phyloP scores from a whole-genome alignment of 148 eudicot genomes.

The Spergularia marina region DNA sequence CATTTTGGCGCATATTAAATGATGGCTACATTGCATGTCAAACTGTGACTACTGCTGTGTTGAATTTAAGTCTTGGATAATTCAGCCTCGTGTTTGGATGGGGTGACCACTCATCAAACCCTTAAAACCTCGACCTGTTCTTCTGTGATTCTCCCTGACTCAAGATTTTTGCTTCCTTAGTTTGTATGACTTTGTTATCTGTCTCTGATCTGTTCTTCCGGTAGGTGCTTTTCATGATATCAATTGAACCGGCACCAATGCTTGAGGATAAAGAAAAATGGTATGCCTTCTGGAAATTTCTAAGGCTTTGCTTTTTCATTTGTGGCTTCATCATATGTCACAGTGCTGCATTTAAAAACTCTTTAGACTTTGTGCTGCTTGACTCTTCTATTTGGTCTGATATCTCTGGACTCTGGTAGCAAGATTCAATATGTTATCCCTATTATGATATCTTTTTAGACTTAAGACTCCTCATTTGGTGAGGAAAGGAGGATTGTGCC shows the following conservation, averaged over 20 bases:
- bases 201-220: conserved; percentile 13
- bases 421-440: no score
- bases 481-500: no score
- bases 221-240: conserved; percentile 96
- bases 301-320: not conserved
- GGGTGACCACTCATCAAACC: not conserved
- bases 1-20: not conserved
- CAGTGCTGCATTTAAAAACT: no score
- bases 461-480: no score
- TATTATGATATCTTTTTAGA: no score
- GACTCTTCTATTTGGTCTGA: not conserved
- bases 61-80: not conserved
- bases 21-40: not conserved
- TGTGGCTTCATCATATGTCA: not conserved
- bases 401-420: no score
- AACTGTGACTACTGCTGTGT: not conserved
- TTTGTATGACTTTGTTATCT: not conserved
- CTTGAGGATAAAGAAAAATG: conserved; percentile 99
- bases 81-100: not conserved
- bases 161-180: conserved; percentile 2
- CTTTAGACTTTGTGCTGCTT: not conserved
- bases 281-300: conserved; percentile 32
- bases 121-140: not conserved
- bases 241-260: conserved; percentile 99
- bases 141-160: not conserved